Percentiles rank a stretch among this genome's conserved stretches.
Evolutionary conservation across 768 basidiomycete genomes (phyloP).

Genomic region (Pleurotus djamor): DNA sequence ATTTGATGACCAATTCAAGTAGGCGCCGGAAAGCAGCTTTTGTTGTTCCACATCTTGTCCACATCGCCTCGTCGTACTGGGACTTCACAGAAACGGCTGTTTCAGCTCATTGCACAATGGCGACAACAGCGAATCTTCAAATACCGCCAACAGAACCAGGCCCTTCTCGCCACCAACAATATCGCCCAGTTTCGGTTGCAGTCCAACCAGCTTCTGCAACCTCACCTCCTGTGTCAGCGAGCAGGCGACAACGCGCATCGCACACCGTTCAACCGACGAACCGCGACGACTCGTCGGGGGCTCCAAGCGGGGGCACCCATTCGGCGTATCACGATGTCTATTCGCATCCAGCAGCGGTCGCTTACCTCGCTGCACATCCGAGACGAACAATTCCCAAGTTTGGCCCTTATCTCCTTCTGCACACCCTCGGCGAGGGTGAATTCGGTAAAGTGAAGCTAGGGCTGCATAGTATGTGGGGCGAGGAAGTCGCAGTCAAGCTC

Average conservation of each 20-base stretch:
- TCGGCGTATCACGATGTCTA: slow-evolving; percentile 71
- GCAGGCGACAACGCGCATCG: slow-evolving; percentile 68
- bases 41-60: too few species aligned
- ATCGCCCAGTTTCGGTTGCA: slow-evolving; percentile 60
- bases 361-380: slow-evolving; percentile 82
- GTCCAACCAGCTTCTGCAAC: slow-evolving; percentile 43
- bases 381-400: slow-evolving; percentile 89
- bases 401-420: slow-evolving; percentile 92
- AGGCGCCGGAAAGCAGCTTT: too few species aligned
- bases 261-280: slow-evolving; percentile 49
- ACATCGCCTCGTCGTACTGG: too few species aligned
- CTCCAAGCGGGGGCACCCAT: slow-evolving; percentile 35
- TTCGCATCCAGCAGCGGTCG: slow-evolving; percentile 80
- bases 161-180: slow-evolving; percentile 13
- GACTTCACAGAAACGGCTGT: background rate
- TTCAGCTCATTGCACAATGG: background rate
- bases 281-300: background rate
- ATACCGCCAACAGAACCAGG: slow-evolving; percentile 8
- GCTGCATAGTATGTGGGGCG: slow-evolving; percentile 88
- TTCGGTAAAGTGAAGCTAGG: slow-evolving; percentile 99
- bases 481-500: slow-evolving; percentile 98
- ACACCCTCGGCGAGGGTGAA: slow-evolving; percentile 97
- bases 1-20: too few species aligned
- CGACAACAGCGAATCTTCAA: slow-evolving; percentile 9
- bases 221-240: slow-evolving; percentile 30